phyloP scores from a whole-genome alignment of 106 monocot genomes.

The Triglochin maritima region DNA sequence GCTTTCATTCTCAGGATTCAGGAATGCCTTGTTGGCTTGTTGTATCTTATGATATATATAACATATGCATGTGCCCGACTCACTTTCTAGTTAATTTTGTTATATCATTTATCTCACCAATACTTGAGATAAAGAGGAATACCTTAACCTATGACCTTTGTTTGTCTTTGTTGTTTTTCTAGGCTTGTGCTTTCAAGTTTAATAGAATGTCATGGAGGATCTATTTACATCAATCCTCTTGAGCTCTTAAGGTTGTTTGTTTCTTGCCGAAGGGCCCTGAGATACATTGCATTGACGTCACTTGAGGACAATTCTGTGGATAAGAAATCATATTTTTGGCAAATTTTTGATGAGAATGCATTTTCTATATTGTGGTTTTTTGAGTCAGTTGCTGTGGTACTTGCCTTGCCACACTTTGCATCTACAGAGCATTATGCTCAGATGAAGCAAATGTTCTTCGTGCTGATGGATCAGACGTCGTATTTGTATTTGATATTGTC shows the following conservation, averaged over 20 bases:
- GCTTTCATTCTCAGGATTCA: no score
- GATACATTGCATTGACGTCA: slow-evolving; percentile 29
- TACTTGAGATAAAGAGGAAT: neutral
- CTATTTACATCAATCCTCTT: slow-evolving; percentile 16
- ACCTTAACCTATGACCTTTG: neutral
- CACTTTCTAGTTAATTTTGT: neutral
- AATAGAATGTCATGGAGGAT: slow-evolving; percentile 12
- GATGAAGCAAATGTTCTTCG: slow-evolving; percentile 28
- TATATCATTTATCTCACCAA: neutral
- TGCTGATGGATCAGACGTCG: slow-evolving; percentile 64
- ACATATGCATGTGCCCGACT: slow-evolving; percentile 27
- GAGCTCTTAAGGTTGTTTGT: slow-evolving; percentile 52
- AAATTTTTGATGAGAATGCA: slow-evolving; percentile 16
- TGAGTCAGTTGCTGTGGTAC: slow-evolving; percentile 38
- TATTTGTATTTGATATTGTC: slow-evolving; percentile 36
- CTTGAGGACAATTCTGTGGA: slow-evolving; percentile 10
- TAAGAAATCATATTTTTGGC: slow-evolving; percentile 10
- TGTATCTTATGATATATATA: slow-evolving; percentile 25
- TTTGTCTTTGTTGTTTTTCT: slow-evolving; percentile 3
- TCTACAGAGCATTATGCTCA: slow-evolving; percentile 17
- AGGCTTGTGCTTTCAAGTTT: slow-evolving; percentile 47
- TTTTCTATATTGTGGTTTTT: slow-evolving; percentile 57
- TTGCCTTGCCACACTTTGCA: slow-evolving; percentile 19
- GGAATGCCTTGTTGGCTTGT: no score
- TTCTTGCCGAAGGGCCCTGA: slow-evolving; percentile 73